phyloP scores from a whole-genome alignment of 495 filamentous ascomycete species.

The Clohesyomyces aquaticus region DNA sequence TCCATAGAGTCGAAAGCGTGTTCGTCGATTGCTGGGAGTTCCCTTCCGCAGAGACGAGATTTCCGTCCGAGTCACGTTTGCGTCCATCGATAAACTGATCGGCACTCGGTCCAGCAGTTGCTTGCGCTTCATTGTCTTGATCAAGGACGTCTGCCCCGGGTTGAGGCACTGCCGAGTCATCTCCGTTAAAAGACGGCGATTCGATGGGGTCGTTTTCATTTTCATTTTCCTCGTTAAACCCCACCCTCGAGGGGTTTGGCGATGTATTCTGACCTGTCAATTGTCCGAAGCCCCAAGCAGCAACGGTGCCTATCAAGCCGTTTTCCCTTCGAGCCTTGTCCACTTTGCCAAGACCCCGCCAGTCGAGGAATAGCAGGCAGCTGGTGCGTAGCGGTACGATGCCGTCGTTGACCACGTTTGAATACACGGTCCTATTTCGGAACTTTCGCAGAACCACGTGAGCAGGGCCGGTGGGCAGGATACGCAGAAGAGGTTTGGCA shows the following conservation, averaged over 20 bases:
- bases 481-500: slow-evolving; percentile 86
- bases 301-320: slow-evolving; percentile 86
- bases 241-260: slow-evolving; percentile 50
- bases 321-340: slow-evolving; percentile 94
- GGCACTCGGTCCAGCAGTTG: slow-evolving; percentile 36
- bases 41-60: slow-evolving; percentile 44
- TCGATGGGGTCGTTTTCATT: slow-evolving; percentile 32
- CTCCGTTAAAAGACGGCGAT: slow-evolving; percentile 39
- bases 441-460: slow-evolving; percentile 86
- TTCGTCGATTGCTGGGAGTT: slow-evolving; percentile 22
- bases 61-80: slow-evolving; percentile 49
- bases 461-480: slow-evolving; percentile 90
- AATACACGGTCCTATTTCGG: slow-evolving; percentile 89
- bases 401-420: slow-evolving; percentile 97
- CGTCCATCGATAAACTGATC: slow-evolving; percentile 35
- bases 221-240: slow-evolving; percentile 43
- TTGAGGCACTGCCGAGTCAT: slow-evolving; percentile 58
- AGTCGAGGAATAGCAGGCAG: slow-evolving; percentile 94
- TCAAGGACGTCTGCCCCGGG: slow-evolving; percentile 58
- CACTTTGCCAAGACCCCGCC: slow-evolving; percentile 89
- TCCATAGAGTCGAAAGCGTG: slow-evolving; percentile 43
- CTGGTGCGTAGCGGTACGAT: slow-evolving; percentile 95
- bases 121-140: slow-evolving; percentile 54
- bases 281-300: slow-evolving; percentile 93
- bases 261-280: slow-evolving; percentile 79